Percentiles rank a stretch among this genome's conserved stretches.
Evolutionary conservation across 371 early-diverging fungal genomes (phyloP).

Genomic region (Smittium mucronatum): DNA sequence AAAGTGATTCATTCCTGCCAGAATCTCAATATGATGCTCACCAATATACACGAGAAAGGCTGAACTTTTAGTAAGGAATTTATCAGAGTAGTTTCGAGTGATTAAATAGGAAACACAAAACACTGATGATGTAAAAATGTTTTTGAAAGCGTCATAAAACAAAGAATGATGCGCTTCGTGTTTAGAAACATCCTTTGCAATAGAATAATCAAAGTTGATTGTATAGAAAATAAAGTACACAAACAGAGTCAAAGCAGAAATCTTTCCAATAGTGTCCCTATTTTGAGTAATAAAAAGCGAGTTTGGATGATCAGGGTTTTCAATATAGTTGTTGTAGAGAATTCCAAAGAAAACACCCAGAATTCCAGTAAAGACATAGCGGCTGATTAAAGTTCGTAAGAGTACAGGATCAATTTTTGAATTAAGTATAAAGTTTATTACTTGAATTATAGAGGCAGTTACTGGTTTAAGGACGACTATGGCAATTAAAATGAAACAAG

Average conservation of each 20-base stretch:
- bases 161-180: neutral
- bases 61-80: neutral
- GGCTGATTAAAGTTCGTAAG: neutral
- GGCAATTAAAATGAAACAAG: conserved; percentile 26
- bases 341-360: neutral
- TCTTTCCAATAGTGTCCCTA: neutral
- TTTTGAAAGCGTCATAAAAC: conserved; percentile 35
- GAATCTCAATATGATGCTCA: neutral
- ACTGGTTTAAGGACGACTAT: conserved; percentile 35
- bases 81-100: neutral
- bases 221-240: neutral
- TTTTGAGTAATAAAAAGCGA: neutral
- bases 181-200: neutral
- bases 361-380: neutral
- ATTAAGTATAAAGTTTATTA: conserved; percentile 30
- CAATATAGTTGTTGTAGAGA: neutral
- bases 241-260: neutral
- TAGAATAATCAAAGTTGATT: neutral
- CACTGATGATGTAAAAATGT: conserved; percentile 38
- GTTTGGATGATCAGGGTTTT: neutral
- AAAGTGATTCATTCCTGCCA: neutral
- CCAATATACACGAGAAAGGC: neutral
- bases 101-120: conserved; percentile 12
- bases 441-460: conserved; percentile 31
- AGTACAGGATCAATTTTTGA: neutral